Evolutionary conservation across 768 basidiomycete species (phyloP).

Genomic region (Mrakia frigida): DNA sequence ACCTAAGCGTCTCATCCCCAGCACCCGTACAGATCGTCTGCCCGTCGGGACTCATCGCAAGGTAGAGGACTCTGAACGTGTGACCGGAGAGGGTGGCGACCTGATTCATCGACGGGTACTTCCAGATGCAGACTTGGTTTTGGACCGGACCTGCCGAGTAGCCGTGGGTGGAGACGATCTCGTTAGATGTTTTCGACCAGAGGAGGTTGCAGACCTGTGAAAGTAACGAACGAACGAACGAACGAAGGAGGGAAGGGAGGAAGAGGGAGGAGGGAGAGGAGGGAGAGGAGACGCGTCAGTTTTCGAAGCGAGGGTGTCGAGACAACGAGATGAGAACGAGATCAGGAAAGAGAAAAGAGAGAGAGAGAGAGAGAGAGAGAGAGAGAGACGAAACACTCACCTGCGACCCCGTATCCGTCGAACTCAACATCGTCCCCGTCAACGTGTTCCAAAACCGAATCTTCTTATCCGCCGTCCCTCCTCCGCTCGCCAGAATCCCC

Average conservation of each 20-base stretch:
- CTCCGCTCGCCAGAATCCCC: slow-evolving; percentile 86
- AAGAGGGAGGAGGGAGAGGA: too few species aligned
- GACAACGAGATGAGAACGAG: too few species aligned
- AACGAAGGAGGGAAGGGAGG: too few species aligned
- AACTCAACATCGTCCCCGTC: slow-evolving; percentile 75
- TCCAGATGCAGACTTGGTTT: slow-evolving; percentile 68
- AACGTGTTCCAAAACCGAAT: slow-evolving; percentile 95
- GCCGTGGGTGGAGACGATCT: slow-evolving; percentile 95
- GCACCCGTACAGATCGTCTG: slow-evolving; percentile 92
- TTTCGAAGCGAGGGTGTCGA: background rate
- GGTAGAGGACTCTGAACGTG: slow-evolving; percentile 73
- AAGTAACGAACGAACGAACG: too few species aligned
- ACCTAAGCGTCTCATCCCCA: slow-evolving; percentile 86
- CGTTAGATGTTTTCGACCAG: slow-evolving; percentile 92
- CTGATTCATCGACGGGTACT: slow-evolving; percentile 87
- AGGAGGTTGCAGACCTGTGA: slow-evolving; percentile 89
- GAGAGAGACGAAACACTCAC: slow-evolving; percentile 48
- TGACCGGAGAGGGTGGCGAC: slow-evolving; percentile 93
- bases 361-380: too few species aligned
- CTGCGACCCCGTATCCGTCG: slow-evolving; percentile 93
- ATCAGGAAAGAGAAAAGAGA: too few species aligned
- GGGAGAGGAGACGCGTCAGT: background rate
- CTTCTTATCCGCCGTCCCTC: slow-evolving; percentile 98
- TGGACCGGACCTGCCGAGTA: slow-evolving; percentile 90
- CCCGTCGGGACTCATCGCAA: slow-evolving; percentile 33